Base-by-base conservation (phyloP, 805 yeast species). In the Candida boleticola region DNA sequence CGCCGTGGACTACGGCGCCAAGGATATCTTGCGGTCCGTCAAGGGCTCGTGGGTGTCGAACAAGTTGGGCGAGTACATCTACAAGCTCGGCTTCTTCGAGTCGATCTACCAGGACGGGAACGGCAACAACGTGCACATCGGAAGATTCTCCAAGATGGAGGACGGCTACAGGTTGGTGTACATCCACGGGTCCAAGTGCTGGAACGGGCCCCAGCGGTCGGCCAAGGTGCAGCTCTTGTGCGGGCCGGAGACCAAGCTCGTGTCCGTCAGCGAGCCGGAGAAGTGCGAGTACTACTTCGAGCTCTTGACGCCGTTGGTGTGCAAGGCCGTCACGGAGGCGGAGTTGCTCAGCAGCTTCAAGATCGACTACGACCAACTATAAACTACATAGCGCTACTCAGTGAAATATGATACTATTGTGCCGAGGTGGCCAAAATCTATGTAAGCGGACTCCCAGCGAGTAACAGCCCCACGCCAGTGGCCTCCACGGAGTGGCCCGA, bases 171-270 rank as follows among this genome's bases (percentile, higher is more conserved):
- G 60, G 52, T 37, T 63, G 52, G 65, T 66, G 25, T 93, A 71
- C 56, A 67, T 61, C 3, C 56, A 68, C 16, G 99, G 99, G 17
- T 82, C 80, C 32, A 77, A 73, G 55, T 93, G 99, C 63, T 92
- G 98, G 97, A 87, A 89, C 58, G 99, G 99, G 0, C 97, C 97
- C 4, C 60, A 68, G 22, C 79, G 99, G 60, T 76, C 83, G 26
- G 90, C 88, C 1, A 64, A 60, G 7, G 82, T 87, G 1, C 68
- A 68, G 18, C 56, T 90, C 41, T 66, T 69, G 14, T 93, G 99
- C 64, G 95, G 95, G 0, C 63, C 71, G 2, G 62, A 67, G 3
- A 67, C 75, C 36, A 68, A 73, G 42, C 60, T 89, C 19, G 42
- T 83, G n/a, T 60, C 79, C 3, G 95, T 92, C 7, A 71, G 82